Percentiles rank a stretch among this genome's conserved stretches.
phyloP scores from a whole-genome alignment of 192 early-diverging fungal species.

The Backusella psychrophila region DNA sequence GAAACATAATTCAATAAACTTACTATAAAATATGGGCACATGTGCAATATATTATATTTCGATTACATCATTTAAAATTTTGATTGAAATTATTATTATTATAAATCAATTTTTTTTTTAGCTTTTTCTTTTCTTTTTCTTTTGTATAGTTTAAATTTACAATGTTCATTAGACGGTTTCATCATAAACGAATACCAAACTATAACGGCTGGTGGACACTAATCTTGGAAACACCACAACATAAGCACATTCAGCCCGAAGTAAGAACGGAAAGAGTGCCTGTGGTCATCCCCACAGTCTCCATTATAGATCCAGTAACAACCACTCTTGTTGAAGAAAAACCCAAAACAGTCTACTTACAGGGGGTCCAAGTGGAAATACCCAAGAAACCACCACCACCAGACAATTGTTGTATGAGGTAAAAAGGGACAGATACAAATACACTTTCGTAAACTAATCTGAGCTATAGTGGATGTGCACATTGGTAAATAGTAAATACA shows the following conservation, averaged over 20 bases:
- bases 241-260: background rate
- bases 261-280: background rate
- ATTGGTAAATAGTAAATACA: conserved; percentile 20
- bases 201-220: conserved; percentile 23
- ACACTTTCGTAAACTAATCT: too few relatives aligned
- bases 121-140: background rate
- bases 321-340: background rate
- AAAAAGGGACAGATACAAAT: background rate
- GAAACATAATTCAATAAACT: background rate
- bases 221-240: conserved; percentile 6
- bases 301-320: background rate
- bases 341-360: background rate
- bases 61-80: too few relatives aligned
- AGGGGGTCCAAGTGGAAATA: conserved; percentile 2
- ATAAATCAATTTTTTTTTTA: background rate
- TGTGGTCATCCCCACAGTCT: background rate
- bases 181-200: conserved; percentile 14
- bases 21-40: background rate
- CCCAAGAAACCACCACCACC: conserved; percentile 9
- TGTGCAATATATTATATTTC: background rate
- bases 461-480: conserved; percentile 16
- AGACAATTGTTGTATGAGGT: conserved; percentile 18
- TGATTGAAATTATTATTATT: background rate
- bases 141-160: background rate
- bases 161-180: conserved; percentile 1